A percentile compares a stretch with the other conserved stretches of the same genome.
Conservation (phyloP, 805 yeast genomes). For the Ogataea trehaloabstinens region DNA sequence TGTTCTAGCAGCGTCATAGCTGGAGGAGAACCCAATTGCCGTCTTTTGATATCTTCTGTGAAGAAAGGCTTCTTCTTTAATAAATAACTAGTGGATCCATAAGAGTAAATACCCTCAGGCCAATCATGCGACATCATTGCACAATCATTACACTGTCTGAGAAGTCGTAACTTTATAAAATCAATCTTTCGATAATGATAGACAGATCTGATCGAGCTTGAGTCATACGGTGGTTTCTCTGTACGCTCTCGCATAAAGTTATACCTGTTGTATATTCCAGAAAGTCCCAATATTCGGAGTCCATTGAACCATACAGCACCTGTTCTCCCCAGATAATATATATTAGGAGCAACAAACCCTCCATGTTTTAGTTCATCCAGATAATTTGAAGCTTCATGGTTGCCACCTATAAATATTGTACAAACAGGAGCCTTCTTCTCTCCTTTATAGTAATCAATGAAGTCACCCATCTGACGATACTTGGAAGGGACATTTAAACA, state of each 20-base stretch:
- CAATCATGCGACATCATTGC: conserved; percentile 85
- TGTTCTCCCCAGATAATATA: conserved; percentile 78
- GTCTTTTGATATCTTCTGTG: conserved; percentile 54
- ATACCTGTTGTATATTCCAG: conserved; percentile 72
- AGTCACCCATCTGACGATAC: conserved; percentile 75
- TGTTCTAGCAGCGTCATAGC: conserved; percentile 51
- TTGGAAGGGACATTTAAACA: conserved; percentile 79
- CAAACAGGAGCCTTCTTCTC: conserved; percentile 61
- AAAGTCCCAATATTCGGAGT: conserved; percentile 71
- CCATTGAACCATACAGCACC: conserved; percentile 77
- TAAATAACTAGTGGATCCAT: conserved; percentile 57
- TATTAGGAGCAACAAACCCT: conserved; percentile 90
- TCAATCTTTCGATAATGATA: conserved; percentile 75
- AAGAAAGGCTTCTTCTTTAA: conserved; percentile 66
- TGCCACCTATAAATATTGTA: conserved; percentile 90
- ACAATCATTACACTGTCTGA: conserved; percentile 37
- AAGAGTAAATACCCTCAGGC: conserved; percentile 76
- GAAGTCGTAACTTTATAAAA: conserved; percentile 51
- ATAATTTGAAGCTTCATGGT: conserved; percentile 87
- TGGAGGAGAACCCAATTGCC: conserved; percentile 71
- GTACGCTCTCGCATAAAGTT: conserved; percentile 43
- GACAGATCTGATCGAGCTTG: conserved; percentile 49
- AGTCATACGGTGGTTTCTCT: conserved; percentile 49
- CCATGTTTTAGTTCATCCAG: conserved; percentile 73
- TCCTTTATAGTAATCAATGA: conserved; percentile 67